Base-by-base conservation (phyloP, 176 grass and related monocot genomes). In the Bromus sterilis region DNA sequence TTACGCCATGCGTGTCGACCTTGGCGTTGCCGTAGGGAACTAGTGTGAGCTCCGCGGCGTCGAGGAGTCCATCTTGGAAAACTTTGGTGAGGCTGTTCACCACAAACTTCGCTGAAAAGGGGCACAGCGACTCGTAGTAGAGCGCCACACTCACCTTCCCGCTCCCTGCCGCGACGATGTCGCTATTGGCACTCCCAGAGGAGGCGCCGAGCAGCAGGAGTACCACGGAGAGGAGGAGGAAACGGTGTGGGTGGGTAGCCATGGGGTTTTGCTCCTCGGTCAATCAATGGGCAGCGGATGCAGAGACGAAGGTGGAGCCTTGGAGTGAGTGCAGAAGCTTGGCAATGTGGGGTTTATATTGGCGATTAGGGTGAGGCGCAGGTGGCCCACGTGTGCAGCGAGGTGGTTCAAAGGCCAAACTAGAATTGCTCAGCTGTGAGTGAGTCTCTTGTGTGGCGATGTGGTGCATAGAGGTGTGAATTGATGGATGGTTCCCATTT, bases 101-200 rank as follows among this genome's bases (percentile, higher is more conserved):
- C 80, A 91, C 26, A 80, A 91, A 91, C 26, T 24, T 30, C 16
- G 80, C 80, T 28, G 84, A 91, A 80, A 37, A 75, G 11, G 84
- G 89, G 80, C 89, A 91, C 70, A 87, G 76, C 40, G 84, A 87
- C 84, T 91, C 89, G 70, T 91, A 91, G 76, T 91, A 91, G 40
- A 84, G 84, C 15, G 40, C 80, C 53, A 90, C 33, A 32, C 11
- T 35, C 68, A 90, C 89, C 89, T 76, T 90, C 29, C n/a, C 1
- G 21, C 20, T 35, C 23, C 18, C 18, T 9, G 1, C 76, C 29
- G 36, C 23, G 21, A n/a, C 35, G 26, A 11, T 35, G 1, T 21
- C 56, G n/a, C 60, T 72, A 49, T 9, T 42, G 2, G 36, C 59
- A 15, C 4, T 48, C 6, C 9, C 72, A 0, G 21, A 55, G 0